Evolutionary conservation across 768 basidiomycete genomes (phyloP), one percentile per base, ranked within the genome.

Genomic region (Boletus eberwhitei): DNA sequence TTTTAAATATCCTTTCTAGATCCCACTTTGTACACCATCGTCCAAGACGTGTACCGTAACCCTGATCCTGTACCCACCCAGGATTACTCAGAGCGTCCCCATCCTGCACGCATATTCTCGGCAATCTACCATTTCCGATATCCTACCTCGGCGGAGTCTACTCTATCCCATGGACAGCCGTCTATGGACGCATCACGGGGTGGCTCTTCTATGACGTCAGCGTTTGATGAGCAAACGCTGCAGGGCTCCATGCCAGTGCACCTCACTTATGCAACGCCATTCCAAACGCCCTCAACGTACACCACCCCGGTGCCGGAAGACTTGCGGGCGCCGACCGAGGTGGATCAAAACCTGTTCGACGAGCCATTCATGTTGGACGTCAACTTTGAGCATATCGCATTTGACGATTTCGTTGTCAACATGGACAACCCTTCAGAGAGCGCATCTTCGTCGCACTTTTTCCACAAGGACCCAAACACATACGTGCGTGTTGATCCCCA

Each of bases 21-120:
- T 68, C 84, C 86, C 21, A 81, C 85, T 5, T 69, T 78, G 52
- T 89, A 80, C 67, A 81, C 79, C 3, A 86, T 90, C 62, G 71
- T 82, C 40, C 88, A 90, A 64, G 81, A 85, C 47, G 82, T 90
- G 43, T 62, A 69, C 49, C 67, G 65, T 43, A 61, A 74, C 26
- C 61, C 61, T 17, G 66, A 71, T 31, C 37, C 48, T 22, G 59
- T 60, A 26, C 61, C 73, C 26, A 64, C 60, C 13, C 55, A 55
- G 41, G 50, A 47, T 36, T 49, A 50, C 16, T 47, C 60, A 6
- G 57, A 50, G n/a, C 68, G 70, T 2, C 60, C 68, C 16, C 68
- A 61, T 8, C 66, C 60, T 22, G 61, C 69, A 2, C 57, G 74
- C 32, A 71, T 83, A 48, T 86, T 84, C 68, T 82, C 81, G 13